phyloP scores from a whole-genome alignment of 1,284 basidiomycete species.

The Marasmius sp. region DNA sequence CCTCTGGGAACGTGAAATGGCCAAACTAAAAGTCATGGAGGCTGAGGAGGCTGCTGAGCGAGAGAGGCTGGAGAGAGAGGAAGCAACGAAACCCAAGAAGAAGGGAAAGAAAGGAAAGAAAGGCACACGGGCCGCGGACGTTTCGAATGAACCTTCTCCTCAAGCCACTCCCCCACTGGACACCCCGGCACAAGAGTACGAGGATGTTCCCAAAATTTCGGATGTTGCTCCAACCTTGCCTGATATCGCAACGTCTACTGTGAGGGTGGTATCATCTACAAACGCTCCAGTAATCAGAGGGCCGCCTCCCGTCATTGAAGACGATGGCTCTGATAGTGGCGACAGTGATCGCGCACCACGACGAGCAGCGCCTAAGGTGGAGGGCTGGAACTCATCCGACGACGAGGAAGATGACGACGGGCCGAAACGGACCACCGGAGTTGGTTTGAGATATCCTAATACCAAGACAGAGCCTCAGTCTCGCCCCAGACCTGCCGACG shows the following conservation, averaged over 20 bases:
- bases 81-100: slow-evolving; percentile 41
- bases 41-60: slow-evolving; percentile 53
- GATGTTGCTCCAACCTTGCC: slow-evolving; percentile 9
- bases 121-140: slow-evolving; percentile 38
- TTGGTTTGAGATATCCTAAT: slow-evolving; percentile 49
- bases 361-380: slow-evolving; percentile 19
- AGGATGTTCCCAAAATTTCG: background rate
- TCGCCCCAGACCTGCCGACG: slow-evolving; percentile 26
- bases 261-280: slow-evolving; percentile 55
- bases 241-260: slow-evolving; percentile 31
- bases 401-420: slow-evolving; percentile 59
- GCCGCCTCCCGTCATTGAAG: slow-evolving; percentile 44
- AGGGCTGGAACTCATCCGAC: slow-evolving; percentile 58
- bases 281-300: slow-evolving; percentile 47
- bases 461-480: slow-evolving; percentile 20
- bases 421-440: slow-evolving; percentile 53
- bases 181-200: background rate
- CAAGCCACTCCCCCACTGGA: background rate
- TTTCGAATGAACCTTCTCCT: slow-evolving; percentile 2
- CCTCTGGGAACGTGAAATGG: slow-evolving; percentile 78
- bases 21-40: slow-evolving; percentile 71
- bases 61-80: slow-evolving; percentile 41
- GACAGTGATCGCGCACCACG: slow-evolving; percentile 41
- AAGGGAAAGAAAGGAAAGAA: slow-evolving; percentile 45
- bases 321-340: slow-evolving; percentile 52